Evolutionary conservation across 2,329 filamentous ascomycete genomes (phyloP).

Genomic region (Beauveria rudraprayagi): DNA sequence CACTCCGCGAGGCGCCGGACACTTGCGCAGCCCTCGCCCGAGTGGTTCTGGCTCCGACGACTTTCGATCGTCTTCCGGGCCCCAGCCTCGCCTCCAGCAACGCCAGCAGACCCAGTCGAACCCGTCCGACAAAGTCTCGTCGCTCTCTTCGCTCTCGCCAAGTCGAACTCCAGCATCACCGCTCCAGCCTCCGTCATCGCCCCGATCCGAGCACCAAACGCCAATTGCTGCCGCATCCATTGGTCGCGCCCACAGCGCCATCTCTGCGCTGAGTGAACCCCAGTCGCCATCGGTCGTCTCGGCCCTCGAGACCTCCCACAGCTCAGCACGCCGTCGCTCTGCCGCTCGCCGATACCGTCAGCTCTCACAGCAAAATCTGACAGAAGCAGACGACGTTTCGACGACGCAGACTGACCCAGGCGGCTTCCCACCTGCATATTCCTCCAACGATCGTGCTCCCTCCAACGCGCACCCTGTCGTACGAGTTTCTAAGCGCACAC

Average conservation of each 20-base stretch:
- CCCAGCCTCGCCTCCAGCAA: constrained; percentile 4
- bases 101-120: constrained; percentile 1
- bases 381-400: constrained; percentile 36
- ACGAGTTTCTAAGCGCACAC: constrained; percentile 74
- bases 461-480: constrained; percentile 38
- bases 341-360: constrained; percentile 23
- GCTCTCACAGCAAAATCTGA: constrained; percentile 44
- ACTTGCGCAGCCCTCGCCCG: constrained; percentile 9
- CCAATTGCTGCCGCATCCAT: constrained; percentile 41
- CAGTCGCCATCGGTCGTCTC: constrained; percentile 17
- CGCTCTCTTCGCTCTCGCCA: constrained; percentile 38
- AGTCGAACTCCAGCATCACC: constrained; percentile 44
- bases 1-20: constrained; percentile 10
- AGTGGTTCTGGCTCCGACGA: constrained; percentile 10
- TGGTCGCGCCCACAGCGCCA: constrained; percentile 37
- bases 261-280: constrained; percentile 16
- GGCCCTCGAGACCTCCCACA: constrained; percentile 32
- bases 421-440: constrained; percentile 22
- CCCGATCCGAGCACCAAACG: constrained; percentile 33
- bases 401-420: constrained; percentile 23
- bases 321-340: constrained; percentile 4
- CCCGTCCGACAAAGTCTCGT: constrained; percentile 15
- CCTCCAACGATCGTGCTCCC: constrained; percentile 20
- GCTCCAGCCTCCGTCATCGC: constrained; percentile 35
- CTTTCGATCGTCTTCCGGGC: not conserved